phyloP scores from a whole-genome alignment of 1,139 yeast species.

The Pichia sp. region DNA sequence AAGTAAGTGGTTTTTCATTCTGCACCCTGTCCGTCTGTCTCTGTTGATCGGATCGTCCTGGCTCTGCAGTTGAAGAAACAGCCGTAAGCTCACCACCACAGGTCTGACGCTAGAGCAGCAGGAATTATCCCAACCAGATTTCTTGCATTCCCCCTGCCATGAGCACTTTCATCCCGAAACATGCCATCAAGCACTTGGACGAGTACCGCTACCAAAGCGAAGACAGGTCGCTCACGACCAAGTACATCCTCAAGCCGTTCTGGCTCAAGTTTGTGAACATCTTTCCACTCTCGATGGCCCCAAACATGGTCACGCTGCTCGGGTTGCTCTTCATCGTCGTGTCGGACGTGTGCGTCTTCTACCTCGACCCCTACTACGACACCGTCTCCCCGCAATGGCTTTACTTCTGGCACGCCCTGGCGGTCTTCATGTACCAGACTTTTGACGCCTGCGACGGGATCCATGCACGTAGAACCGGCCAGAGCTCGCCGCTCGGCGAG shows the following conservation, averaged over 20 bases:
- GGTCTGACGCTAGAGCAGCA: background rate
- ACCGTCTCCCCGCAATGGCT: conserved; percentile 73
- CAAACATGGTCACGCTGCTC: conserved; percentile 75
- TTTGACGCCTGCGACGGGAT: conserved; percentile 96
- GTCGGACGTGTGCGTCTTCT: conserved; percentile 63
- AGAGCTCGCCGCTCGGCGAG: conserved; percentile 92
- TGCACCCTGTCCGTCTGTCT: too few species aligned
- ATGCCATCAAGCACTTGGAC: conserved; percentile 26
- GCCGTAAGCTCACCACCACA: background rate
- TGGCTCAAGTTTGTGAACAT: conserved; percentile 68
- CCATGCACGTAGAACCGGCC: conserved; percentile 90
- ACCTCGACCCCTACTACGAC: conserved; percentile 66
- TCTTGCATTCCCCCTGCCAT: conserved; percentile 5
- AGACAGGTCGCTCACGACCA: conserved; percentile 76
- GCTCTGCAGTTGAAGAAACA: too few species aligned
- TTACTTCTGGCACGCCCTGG: conserved; percentile 74
- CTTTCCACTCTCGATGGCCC: conserved; percentile 85
- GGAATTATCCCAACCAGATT: background rate
- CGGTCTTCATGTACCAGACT: conserved; percentile 86
- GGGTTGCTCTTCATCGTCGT: conserved; percentile 70
- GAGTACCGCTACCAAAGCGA: conserved; percentile 55
- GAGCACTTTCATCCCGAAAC: conserved; percentile 30
- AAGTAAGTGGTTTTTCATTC: too few species aligned
- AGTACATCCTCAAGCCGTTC: conserved; percentile 71
- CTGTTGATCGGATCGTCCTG: too few species aligned